Evolutionary conservation across 192 early-diverging fungal species (phyloP).

Genomic region (Entomortierella lignicola): DNA sequence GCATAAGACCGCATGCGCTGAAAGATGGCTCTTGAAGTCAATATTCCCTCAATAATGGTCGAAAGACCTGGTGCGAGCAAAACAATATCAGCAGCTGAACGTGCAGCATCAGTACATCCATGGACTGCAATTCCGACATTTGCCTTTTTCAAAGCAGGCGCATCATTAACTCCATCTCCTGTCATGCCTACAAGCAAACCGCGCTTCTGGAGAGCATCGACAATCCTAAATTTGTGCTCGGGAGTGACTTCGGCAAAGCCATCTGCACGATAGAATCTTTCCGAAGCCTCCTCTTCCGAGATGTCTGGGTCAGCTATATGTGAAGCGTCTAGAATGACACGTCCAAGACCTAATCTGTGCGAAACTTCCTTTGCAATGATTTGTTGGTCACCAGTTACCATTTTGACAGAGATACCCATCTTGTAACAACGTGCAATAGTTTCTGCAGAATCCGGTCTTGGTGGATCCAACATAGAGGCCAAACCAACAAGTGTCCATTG

Average conservation of each 20-base stretch:
- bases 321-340: constrained; percentile 74
- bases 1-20: constrained; percentile 79
- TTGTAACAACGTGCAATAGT: constrained; percentile 73
- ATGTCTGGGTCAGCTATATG: constrained; percentile 59
- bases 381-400: constrained; percentile 84
- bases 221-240: constrained; percentile 82
- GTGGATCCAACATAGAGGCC: constrained; percentile 75
- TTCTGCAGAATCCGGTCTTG: constrained; percentile 72
- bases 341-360: constrained; percentile 72
- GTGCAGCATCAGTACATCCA: constrained; percentile 81
- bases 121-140: constrained; percentile 86
- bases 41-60: constrained; percentile 81
- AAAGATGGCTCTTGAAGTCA: constrained; percentile 77
- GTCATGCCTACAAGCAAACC: constrained; percentile 77
- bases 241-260: constrained; percentile 86
- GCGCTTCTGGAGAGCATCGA: constrained; percentile 74
- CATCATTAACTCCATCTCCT: constrained; percentile 88
- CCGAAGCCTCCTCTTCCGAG: constrained; percentile 63
- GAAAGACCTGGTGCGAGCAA: constrained; percentile 73
- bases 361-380: constrained; percentile 83
- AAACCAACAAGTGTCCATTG: constrained; percentile 75
- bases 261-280: constrained; percentile 70
- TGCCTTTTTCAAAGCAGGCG: constrained; percentile 84
- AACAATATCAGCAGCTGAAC: constrained; percentile 84
- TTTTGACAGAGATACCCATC: constrained; percentile 78